Evolutionary conservation across 805 yeast genomes (phyloP).

Genomic region (Brettanomyces sp.): DNA sequence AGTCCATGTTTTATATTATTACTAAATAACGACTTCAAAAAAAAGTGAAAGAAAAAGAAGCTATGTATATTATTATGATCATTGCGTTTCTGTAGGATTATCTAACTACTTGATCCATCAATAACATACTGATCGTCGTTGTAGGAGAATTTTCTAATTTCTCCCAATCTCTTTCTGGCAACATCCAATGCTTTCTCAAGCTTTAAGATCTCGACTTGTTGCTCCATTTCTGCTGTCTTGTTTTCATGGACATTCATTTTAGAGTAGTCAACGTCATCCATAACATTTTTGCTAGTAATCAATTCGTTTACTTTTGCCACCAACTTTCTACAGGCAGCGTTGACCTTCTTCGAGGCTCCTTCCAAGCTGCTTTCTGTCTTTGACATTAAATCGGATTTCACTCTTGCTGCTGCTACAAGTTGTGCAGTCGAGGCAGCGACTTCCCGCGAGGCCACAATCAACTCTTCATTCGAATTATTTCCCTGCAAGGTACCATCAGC

Average conservation of each 20-base stretch:
- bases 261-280: constrained; percentile 51
- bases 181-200: constrained; percentile 61
- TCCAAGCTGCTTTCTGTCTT: constrained; percentile 70
- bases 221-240: constrained; percentile 83
- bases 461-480: constrained; percentile 64
- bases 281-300: constrained; percentile 19
- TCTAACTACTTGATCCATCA: too few relatives aligned
- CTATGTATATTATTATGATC: too few relatives aligned
- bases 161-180: constrained; percentile 78
- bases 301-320: constrained; percentile 46
- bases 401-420: constrained; percentile 84
- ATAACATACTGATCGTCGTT: constrained; percentile 29
- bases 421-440: constrained; percentile 91
- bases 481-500: constrained; percentile 71
- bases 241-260: constrained; percentile 68
- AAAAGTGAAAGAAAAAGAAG: too few relatives aligned
- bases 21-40: too few relatives aligned
- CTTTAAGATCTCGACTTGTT: constrained; percentile 81
- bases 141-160: constrained; percentile 73
- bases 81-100: too few relatives aligned
- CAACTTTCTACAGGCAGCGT: constrained; percentile 64
- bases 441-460: constrained; percentile 84
- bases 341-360: constrained; percentile 56
- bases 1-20: too few relatives aligned
- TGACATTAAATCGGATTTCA: constrained; percentile 69